Evolutionary conservation across 208 protist species (phyloP).

Genomic region (Trypanosoma platydactyli): DNA sequence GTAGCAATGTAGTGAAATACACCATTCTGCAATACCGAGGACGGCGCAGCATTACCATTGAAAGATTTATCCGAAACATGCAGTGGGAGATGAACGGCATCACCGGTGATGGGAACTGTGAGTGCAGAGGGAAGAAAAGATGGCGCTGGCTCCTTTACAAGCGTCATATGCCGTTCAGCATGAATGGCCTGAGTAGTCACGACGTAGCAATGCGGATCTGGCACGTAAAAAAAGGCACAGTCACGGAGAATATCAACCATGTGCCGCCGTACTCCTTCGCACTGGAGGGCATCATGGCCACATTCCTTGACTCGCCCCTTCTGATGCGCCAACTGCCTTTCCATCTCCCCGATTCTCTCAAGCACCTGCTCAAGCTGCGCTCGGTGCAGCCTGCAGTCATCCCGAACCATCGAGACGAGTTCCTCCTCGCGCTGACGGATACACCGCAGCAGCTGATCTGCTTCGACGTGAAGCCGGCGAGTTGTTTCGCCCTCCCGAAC

Average conservation of each 20-base stretch:
- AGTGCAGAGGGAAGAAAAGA: conserved; percentile 21
- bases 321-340: not conserved
- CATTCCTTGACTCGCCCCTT: conserved; percentile 5
- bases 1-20: conserved; percentile 29
- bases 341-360: not conserved
- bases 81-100: conserved; percentile 6
- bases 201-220: not conserved
- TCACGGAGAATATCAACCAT: not conserved
- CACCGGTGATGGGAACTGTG: conserved; percentile 9
- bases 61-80: not conserved
- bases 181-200: conserved; percentile 4
- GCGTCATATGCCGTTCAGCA: conserved; percentile 16
- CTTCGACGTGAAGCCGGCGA: not conserved
- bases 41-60: not conserved
- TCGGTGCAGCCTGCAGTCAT: conserved; percentile 11
- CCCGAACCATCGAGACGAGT: conserved; percentile 1
- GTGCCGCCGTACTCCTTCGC: not conserved
- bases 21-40: conserved; percentile 14
- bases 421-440: conserved; percentile 9
- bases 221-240: conserved; percentile 16
- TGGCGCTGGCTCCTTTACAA: not conserved
- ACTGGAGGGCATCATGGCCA: not conserved
- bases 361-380: not conserved
- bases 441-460: not conserved
- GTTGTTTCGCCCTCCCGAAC: conserved; percentile 2